These are phyloP conservation scores for Oenanthe sinensis DNA, from an alignment of 129 eudicot species.

Conservation along the genomic window DNA sequence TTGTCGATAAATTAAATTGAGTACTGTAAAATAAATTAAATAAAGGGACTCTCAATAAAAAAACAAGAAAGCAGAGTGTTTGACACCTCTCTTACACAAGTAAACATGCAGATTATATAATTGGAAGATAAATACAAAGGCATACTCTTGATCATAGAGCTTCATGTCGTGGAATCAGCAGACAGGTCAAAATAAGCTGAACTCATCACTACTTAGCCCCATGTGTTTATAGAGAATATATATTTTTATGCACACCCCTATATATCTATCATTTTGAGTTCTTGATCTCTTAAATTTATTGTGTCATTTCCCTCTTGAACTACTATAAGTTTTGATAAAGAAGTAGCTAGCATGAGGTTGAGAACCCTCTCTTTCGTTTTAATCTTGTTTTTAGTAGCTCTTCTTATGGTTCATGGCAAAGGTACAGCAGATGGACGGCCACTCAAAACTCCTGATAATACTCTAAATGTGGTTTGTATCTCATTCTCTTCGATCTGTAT, in stretches of 20 bases:
- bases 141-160: slow-evolving; percentile 44
- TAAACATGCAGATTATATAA: not conserved
- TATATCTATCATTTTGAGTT: slow-evolving; percentile 4
- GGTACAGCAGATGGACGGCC: slow-evolving; percentile 10
- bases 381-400: slow-evolving; percentile 10
- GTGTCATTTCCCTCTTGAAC: not conserved
- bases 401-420: slow-evolving; percentile 15
- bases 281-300: not conserved
- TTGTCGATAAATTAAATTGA: too few species aligned
- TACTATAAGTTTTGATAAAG: not conserved
- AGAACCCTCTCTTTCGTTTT: slow-evolving; percentile 17
- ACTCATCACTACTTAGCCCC: slow-evolving; percentile 11
- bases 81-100: not conserved
- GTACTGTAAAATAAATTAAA: not conserved
- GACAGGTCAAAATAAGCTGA: slow-evolving; percentile 56
- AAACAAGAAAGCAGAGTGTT: slow-evolving; percentile 1
- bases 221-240: not conserved
- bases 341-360: slow-evolving; percentile 23
- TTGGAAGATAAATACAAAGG: slow-evolving; percentile 11
- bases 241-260: not conserved
- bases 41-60: not conserved
- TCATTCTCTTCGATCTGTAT: slow-evolving; percentile 1
- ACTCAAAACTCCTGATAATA: slow-evolving; percentile 18
- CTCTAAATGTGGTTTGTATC: slow-evolving; percentile 21
- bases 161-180: slow-evolving; percentile 45